A percentile compares a stretch with the other conserved stretches of the same genome.
These are phyloP conservation scores for Kwoniella bestiolae DNA, from an alignment of 768 basidiomycete species.

Conservation along the genomic window DNA sequence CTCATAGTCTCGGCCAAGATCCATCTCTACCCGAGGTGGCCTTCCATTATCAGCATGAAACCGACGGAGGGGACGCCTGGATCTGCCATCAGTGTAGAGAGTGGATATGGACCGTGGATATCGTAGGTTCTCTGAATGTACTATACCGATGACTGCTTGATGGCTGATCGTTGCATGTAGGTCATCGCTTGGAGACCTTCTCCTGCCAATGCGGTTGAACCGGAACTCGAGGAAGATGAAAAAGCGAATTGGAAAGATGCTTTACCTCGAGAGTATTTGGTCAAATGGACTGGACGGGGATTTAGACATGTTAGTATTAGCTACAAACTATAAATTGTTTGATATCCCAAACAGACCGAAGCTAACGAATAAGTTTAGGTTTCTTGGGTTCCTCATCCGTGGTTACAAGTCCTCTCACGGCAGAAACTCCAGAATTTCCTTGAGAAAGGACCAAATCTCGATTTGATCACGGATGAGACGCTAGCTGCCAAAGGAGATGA, in stretches of 20 bases:
- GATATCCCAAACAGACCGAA: neutral
- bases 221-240: constrained; percentile 59
- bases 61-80: constrained; percentile 35
- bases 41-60: constrained; percentile 39
- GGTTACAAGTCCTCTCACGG: constrained; percentile 73
- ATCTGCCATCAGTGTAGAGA: constrained; percentile 77
- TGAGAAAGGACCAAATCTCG: constrained; percentile 68
- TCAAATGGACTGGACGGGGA: constrained; percentile 83
- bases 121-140: constrained; percentile 28
- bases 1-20: constrained; percentile 61
- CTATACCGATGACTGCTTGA: constrained; percentile 1
- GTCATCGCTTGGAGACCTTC: constrained; percentile 91
- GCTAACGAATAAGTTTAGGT: constrained; percentile 48
- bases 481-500: constrained; percentile 51
- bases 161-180: constrained; percentile 45
- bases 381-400: constrained; percentile 92
- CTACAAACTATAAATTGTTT: neutral
- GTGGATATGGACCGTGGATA: constrained; percentile 72
- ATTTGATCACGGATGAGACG: constrained; percentile 62
- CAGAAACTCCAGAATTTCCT: constrained; percentile 79
- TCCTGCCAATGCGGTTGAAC: constrained; percentile 69
- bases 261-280: constrained; percentile 87
- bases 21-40: constrained; percentile 59
- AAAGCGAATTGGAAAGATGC: constrained; percentile 64
- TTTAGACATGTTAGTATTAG: constrained; percentile 63